Evolutionary conservation across 208 protist genomes (phyloP), one percentile per base, ranked within the genome.

Genomic region (Giardia muris): DNA sequence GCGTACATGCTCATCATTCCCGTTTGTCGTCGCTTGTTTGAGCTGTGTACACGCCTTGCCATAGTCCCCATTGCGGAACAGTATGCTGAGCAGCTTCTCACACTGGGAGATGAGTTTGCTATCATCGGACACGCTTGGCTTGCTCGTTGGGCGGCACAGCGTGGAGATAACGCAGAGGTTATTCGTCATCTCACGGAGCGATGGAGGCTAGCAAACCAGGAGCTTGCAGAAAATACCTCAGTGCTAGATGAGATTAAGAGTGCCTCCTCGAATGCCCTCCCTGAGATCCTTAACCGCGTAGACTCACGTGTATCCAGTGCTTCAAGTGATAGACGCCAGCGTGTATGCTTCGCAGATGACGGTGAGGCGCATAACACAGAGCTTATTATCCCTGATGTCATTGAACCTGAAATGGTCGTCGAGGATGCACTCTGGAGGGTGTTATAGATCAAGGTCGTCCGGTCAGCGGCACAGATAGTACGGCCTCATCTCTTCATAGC

Each of bases 181-280:
- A 30, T 76, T 39, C 57, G 30, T 10, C 57, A 76, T 76, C 57
- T 76, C 10, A 76, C 30, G 57, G 57, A 10, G 10, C 57, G 57
- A 76, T 76, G 57, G 57, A 76, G 30, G 57, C 57, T 76, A 76
- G 57, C 57, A 76, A 76, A 76, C 30, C 57, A 76, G 57, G 57
- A 76, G 57, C 57, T 76, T 76, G 30, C 19, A 10, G 30, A 30
- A 10, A 76, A 10, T 39, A 30, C 57, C 57, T 10, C 10, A 76
- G 57, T 30, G 10, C 57, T 76, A 39, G 57, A 10, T 39, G 57
- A 76, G 57, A 76, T 30, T 76, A 76, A 76, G 10, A 39, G 57
- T 30, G 30, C 10, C 30, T 76, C 57, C 30, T 10, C 19, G 19
- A 30, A 10, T 76, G 57, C 10, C 30, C 57, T 76, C 57, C 57